Evolutionary conservation across 2,329 filamentous ascomycete genomes (phyloP), one percentile per base, ranked within the genome.

Genomic region (Colletotrichum melonis): DNA sequence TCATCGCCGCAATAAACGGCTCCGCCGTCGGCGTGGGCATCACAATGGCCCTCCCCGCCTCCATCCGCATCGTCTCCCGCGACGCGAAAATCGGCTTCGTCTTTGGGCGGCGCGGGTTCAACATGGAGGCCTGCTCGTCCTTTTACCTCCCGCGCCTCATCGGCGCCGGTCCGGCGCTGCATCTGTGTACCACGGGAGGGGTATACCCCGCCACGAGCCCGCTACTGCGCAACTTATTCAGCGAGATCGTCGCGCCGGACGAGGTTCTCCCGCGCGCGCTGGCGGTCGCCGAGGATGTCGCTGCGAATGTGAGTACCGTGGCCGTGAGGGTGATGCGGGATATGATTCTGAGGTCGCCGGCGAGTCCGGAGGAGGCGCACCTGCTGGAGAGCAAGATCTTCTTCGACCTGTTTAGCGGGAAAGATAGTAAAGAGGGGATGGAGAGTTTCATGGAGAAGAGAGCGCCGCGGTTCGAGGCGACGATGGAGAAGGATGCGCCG

Each of bases 91-190:
- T 95, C 75, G 93, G 93, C 65, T 94, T 95, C 79, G 92, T 94
- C 22, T 95, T 95, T 80, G 87, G 88, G 28, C 88, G 92, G 30
- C 87, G 93, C 56, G 93, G 93, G 1, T 86, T 95, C 77, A 86
- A 90, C 72, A 92, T 93, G 89, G 93, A 95, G 81, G 92, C 92
- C 0, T 92, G 89, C 78, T 91, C 88, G 63, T 92, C 90, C 9
- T 95, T 89, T 81, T 95, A 94, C 84, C 85, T 95, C 46, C 93
- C 93, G 2, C 88, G 92, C 0, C 84, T 95, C 30, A 87, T 95
- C 73, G 93, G 93, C 70, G 84, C 88, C 68, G 88, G 88, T 16
- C 87, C 88, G 75, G 92, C 92, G 0, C 82, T 92, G 79, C 89
- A 92, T 78, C 86, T 94, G 35, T 85, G 90, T 56, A 93, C 92